Evolutionary conservation across 306 rosid genomes (phyloP), one percentile per base, ranked within the genome.

Genomic region (Cicer chorassanicum): DNA sequence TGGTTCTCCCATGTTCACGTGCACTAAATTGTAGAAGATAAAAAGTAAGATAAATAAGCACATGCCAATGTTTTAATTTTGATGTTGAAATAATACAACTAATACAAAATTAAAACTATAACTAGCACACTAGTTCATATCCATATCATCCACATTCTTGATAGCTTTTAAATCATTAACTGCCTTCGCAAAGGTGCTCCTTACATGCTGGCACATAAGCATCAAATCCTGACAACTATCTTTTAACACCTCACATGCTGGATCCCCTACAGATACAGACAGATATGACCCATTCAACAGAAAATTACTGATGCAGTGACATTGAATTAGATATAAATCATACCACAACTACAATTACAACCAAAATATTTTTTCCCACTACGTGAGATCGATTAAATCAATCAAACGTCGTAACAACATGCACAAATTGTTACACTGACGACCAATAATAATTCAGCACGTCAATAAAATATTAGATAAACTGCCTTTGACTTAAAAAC

Each of bases 141-240:
- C 83, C 84, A 78, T 82, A 69, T 56, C 68, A 70, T 70, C 24
- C n/a, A 38, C 84, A 0, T 79, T 67, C 51, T 84, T 67, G 72
- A 24, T 24, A 18, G 41, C 73, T 77, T 84, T 82, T 41, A 78
- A 85, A 80, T 89, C 96, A 65, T 54, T 79, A 11, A 91, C 96
- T 56, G 91, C 86, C 75, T 82, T 87, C 74, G 81, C 89, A 51
- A 93, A 84, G 40, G 91, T 87, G 79, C 69, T 79, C 74, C 90
- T 85, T 49, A 91, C 96, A 57, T 91, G 87, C 81, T 87, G 93
- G 79, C 92, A 89, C 73, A 88, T 83, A 42, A 78, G 82, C 93
- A 89, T 89, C 80, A 93, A 70, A 85, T 93, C 89, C 73, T 86
- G 97, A 71, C 93, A 88, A 46, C 89, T 84, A 82, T 93, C 93